Evolutionary conservation across 257 asterid genomes (phyloP).

Genomic region (Solanum chilense): DNA sequence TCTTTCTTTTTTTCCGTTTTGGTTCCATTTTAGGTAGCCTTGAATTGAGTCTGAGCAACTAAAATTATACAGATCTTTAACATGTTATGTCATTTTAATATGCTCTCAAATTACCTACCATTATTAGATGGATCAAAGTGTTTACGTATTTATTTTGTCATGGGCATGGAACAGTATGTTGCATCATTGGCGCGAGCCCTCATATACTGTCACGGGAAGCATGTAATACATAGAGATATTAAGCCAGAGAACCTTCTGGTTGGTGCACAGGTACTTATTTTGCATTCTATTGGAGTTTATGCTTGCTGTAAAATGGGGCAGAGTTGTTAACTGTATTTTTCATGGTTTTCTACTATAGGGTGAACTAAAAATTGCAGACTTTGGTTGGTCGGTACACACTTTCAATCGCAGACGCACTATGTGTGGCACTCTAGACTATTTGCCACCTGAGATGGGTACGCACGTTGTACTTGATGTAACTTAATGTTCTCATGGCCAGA

Average conservation of each 20-base stretch:
- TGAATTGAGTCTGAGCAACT: background rate
- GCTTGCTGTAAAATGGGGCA: background rate
- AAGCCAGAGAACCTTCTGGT: constrained; percentile 95
- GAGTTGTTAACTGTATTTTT: background rate
- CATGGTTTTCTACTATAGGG: constrained; percentile 41
- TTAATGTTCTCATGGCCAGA: background rate
- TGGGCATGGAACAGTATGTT: constrained; percentile 43
- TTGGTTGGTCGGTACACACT: constrained; percentile 99
- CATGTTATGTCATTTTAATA: background rate
- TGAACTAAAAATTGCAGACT: constrained; percentile 92
- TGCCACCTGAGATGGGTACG: constrained; percentile 99
- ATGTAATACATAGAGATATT: constrained; percentile 95
- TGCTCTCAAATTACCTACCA: background rate
- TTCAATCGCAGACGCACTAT: constrained; percentile 89
- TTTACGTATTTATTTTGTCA: background rate
- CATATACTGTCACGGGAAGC: constrained; percentile 93
- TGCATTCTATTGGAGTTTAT: background rate
- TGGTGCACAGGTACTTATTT: constrained; percentile 63
- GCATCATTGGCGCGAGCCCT: constrained; percentile 96
- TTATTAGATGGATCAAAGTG: background rate
- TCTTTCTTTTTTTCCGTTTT: background rate
- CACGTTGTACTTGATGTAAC: background rate
- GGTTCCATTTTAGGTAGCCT: background rate
- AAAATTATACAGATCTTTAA: background rate
- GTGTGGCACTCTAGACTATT: constrained; percentile 98